Conservation (phyloP, 176 grass and related monocot genomes). For the Oryza longistaminata region DNA sequence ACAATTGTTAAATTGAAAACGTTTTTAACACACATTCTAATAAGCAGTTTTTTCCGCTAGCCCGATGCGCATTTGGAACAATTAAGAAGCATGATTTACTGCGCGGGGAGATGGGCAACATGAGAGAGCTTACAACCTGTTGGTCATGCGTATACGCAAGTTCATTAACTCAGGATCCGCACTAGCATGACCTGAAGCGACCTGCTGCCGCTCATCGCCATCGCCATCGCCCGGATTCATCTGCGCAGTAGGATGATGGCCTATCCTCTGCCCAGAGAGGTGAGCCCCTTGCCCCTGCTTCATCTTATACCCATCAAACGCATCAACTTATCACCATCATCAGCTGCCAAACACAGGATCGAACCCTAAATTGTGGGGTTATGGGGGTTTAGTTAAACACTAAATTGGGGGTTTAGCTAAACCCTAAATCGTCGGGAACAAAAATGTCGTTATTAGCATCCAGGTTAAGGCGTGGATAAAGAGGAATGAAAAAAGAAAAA, state of each 20-base stretch:
- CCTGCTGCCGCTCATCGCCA: slow-evolving; percentile 26
- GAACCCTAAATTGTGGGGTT: no score
- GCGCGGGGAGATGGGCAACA: not conserved
- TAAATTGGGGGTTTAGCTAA: no score
- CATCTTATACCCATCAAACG: slow-evolving; percentile 11
- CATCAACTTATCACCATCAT: slow-evolving; percentile 17
- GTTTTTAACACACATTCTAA: not conserved
- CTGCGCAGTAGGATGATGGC: not conserved
- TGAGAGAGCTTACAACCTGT: slow-evolving; percentile 53
- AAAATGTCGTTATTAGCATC: no score
- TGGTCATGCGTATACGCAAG: slow-evolving; percentile 32
- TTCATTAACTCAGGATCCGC: slow-evolving; percentile 38
- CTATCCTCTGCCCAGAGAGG: not conserved
- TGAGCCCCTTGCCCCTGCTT: slow-evolving; percentile 29
- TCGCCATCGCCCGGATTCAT: slow-evolving; percentile 23
- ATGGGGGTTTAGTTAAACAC: no score
- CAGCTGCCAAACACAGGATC: not conserved
- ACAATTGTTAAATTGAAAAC: slow-evolving; percentile 17
- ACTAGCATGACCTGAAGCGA: slow-evolving; percentile 4
- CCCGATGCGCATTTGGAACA: not conserved
- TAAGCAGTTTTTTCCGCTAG: slow-evolving; percentile 7
- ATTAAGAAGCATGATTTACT: not conserved
- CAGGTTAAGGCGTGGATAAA: no score
- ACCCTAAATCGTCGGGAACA: no score
- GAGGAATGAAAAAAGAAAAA: no score